phyloP scores from a whole-genome alignment of 2,329 filamentous ascomycete genomes.

The Neonectria hederae region DNA sequence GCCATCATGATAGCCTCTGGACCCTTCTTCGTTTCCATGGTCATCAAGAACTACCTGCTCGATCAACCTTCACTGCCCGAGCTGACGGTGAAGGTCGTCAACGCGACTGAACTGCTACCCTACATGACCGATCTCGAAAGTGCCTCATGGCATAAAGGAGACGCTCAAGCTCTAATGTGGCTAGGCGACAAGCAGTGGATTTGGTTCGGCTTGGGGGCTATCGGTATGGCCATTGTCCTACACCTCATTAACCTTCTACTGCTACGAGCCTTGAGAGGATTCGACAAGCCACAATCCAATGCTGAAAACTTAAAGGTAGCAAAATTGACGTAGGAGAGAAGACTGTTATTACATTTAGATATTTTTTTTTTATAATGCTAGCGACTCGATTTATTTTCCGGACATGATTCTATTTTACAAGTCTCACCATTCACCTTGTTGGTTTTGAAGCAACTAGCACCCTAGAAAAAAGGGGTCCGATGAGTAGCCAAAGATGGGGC shows the following conservation, averaged over 20 bases:
- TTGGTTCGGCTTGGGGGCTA: slow-evolving; percentile 44
- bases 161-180: slow-evolving; percentile 60
- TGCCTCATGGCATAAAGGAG: slow-evolving; percentile 57
- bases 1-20: slow-evolving; percentile 84
- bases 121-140: slow-evolving; percentile 51
- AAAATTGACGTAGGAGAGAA: slow-evolving; percentile 31
- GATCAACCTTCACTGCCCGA: slow-evolving; percentile 50
- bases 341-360: slow-evolving; percentile 2
- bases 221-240: slow-evolving; percentile 37
- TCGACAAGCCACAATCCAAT: slow-evolving; percentile 20
- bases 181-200: slow-evolving; percentile 50
- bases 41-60: slow-evolving; percentile 78
- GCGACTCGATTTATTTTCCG: neutral
- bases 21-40: slow-evolving; percentile 77
- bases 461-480: no score
- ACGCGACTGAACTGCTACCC: slow-evolving; percentile 35
- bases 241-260: slow-evolving; percentile 30
- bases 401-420: neutral
- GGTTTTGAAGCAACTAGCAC: no score
- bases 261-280: slow-evolving; percentile 23
- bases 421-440: no score
- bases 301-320: slow-evolving; percentile 31
- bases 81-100: slow-evolving; percentile 42
- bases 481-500: no score
- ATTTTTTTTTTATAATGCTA: neutral